Percentiles rank a stretch among this genome's conserved stretches.
Conservation (phyloP, 1,284 basidiomycete species). For the Ceratobasidium papillatum region DNA sequence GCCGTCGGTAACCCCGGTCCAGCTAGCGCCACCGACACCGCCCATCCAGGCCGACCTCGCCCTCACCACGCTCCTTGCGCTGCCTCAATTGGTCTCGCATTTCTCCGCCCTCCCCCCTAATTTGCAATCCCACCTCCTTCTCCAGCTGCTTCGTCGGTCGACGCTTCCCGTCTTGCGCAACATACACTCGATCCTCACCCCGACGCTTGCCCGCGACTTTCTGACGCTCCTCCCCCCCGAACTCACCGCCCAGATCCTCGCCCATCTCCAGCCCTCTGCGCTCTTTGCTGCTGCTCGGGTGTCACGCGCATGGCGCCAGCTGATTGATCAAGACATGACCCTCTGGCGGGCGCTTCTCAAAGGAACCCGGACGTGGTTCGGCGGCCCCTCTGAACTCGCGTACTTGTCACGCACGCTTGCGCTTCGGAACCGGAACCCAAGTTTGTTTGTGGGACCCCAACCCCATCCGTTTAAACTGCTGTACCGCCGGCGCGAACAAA, state of each 20-base stretch:
- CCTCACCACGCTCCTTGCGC: constrained; percentile 77
- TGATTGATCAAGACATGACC: constrained; percentile 84
- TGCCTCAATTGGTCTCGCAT: constrained; percentile 78
- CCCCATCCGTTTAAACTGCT: constrained; percentile 37
- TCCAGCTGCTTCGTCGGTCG: constrained; percentile 84
- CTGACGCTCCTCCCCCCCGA: constrained; percentile 85
- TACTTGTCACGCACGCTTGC: constrained; percentile 81
- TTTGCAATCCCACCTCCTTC: constrained; percentile 84
- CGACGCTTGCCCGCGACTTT: constrained; percentile 87
- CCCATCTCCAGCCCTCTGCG: constrained; percentile 76
- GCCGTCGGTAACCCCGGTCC: constrained; percentile 60
- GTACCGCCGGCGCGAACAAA: constrained; percentile 36
- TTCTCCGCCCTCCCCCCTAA: constrained; percentile 75
- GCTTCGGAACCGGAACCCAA: constrained; percentile 75
- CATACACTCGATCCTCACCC: constrained; percentile 81
- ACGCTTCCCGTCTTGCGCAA: constrained; percentile 83
- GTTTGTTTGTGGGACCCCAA: constrained; percentile 25
- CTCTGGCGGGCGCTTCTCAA: constrained; percentile 85
- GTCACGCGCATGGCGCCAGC: constrained; percentile 79
- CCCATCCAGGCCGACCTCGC: constrained; percentile 81
- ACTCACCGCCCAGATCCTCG: constrained; percentile 80
- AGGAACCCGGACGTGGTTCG: constrained; percentile 83
- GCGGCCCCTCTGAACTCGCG: constrained; percentile 74
- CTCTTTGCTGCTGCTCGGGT: constrained; percentile 83
- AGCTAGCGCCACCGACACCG: constrained; percentile 53